Conservation (phyloP, 148 eudicot genomes). For the Rhododendron molle region DNA sequence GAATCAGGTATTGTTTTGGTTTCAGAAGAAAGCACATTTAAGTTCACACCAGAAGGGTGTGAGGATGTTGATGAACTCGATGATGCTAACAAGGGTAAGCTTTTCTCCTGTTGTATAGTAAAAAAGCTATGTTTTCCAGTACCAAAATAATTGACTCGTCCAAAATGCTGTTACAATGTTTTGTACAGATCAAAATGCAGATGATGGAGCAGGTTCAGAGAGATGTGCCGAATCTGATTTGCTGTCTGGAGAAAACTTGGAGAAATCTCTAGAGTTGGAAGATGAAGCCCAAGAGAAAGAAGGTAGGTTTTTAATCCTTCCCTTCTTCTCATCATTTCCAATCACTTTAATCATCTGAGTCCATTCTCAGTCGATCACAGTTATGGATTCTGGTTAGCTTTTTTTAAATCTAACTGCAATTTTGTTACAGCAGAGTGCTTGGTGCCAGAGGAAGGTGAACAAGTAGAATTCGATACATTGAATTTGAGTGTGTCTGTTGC, state of each 20-base stretch:
- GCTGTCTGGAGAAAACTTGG: background rate
- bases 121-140: background rate
- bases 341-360: background rate
- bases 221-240: slow-evolving; percentile 1
- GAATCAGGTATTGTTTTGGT: slow-evolving; percentile 4
- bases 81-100: slow-evolving; percentile 10
- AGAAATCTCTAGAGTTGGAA: background rate
- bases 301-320: slow-evolving; percentile 10
- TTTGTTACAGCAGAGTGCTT: background rate
- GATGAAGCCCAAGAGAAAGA: background rate
- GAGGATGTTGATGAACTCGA: slow-evolving; percentile 5
- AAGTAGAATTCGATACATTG: background rate
- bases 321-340: background rate
- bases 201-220: slow-evolving; percentile 3
- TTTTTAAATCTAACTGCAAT: background rate
- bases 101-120: background rate
- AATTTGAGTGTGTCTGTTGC: background rate
- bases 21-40: background rate
- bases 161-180: background rate
- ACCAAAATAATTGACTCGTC: background rate
- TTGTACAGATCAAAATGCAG: slow-evolving; percentile 6
- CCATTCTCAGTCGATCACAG: background rate
- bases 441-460: background rate
- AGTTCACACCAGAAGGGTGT: background rate
- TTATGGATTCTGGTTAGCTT: background rate